Evolutionary conservation across 1,284 basidiomycete genomes (phyloP), one percentile per base, ranked within the genome.

Genomic region (Moesziomyces parantarcticus): DNA sequence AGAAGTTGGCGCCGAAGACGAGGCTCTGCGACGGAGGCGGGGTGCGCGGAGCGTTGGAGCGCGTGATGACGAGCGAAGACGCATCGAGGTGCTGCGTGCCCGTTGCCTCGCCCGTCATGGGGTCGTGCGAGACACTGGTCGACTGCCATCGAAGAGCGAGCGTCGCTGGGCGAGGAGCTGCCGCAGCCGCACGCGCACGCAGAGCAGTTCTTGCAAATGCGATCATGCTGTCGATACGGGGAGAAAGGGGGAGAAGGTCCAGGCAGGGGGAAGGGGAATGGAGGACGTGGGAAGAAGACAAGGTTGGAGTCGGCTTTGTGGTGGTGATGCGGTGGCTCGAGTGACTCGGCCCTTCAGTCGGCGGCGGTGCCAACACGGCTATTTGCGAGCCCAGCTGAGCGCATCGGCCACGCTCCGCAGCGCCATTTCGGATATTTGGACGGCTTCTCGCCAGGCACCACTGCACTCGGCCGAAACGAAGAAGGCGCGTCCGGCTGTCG

Each of bases 1-100:
- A 93, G 72, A 88, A 88, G 23, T 86, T 87, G 58, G 85, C 84
- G 9, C 88, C 88, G 64, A 88, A 88, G 21, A 86, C 82, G 49
- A 88, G 84, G 16, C 32, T 44, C 22, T 69, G 67, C 18, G 63
- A 64, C n/a, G 68, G 72, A 3, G 76, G 76, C 3, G 68, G 72
- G 9, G 54, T 53, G 14, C 65, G 58, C 11, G 72, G 68, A 6
- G 65, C 58, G 26, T 68, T 65, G 32, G 66, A 73, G 5, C 44
- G 45, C 13, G 58, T 62, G 18, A 75, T 40, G 39, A 71, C 57
- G 48, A 76, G 39, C 14, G 64, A 45, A 1, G 64, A 64, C 16
- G 77, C 69, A 40, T 79, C 77, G 47, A 80, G 63, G 36, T 65
- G 48, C 25, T 57, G 58, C 29, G 58, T 53, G 26, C 77, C 77